Conservation (phyloP, 2,329 filamentous ascomycete genomes). For the Daldinia eschscholtzii region DNA sequence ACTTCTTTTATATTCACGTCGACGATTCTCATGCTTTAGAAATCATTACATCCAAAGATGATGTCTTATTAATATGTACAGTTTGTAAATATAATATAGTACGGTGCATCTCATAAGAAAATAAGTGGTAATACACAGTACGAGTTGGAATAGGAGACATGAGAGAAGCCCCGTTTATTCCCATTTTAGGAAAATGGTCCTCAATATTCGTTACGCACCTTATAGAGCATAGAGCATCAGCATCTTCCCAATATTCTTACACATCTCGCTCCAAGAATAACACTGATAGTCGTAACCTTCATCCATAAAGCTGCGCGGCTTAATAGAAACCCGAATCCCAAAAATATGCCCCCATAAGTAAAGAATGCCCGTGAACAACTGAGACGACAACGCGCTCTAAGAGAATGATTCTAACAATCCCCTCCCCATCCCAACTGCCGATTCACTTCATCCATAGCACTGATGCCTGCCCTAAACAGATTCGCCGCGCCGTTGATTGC, state of each 20-base stretch:
- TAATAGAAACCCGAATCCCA: conserved; percentile 15
- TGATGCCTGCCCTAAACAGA: conserved; percentile 62
- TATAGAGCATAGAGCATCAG: background rate
- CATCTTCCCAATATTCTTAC: conserved; percentile 15
- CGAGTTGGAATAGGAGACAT: background rate
- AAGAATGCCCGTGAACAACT: conserved; percentile 9
- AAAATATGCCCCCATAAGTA: conserved; percentile 20
- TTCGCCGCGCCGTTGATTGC: conserved; percentile 57
- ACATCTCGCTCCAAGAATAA: conserved; percentile 23
- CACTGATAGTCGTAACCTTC: conserved; percentile 10
- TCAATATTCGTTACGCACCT: conserved; percentile 15
- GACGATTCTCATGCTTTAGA: conserved; percentile 13
- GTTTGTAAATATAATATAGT: background rate
- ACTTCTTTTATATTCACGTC: conserved; percentile 11
- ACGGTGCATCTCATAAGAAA: background rate
- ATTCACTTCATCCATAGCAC: conserved; percentile 66
- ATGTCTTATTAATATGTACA: conserved; percentile 21
- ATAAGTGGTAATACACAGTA: background rate
- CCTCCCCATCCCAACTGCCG: conserved; percentile 67
- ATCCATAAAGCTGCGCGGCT: conserved; percentile 20
- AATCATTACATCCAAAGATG: conserved; percentile 17
- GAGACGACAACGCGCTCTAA: background rate
- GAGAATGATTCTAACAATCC: conserved; percentile 47
- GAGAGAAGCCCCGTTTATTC: conserved; percentile 14
- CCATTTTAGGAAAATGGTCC: conserved; percentile 44